phyloP scores from a whole-genome alignment of 2,329 filamentous ascomycete genomes.

The Trichoderma brevicompactum region DNA sequence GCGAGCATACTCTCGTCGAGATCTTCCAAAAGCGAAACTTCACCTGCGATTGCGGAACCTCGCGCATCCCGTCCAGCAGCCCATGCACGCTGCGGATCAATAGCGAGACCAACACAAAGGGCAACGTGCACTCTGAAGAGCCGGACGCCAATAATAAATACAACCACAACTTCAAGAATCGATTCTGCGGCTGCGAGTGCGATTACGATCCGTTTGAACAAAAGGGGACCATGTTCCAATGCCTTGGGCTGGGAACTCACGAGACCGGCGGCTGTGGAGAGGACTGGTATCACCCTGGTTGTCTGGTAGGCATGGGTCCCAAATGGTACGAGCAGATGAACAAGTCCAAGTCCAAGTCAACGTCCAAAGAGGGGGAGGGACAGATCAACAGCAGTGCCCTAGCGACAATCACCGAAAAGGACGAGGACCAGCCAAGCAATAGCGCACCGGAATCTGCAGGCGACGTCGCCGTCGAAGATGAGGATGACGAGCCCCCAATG shows the following conservation, averaged over 20 bases:
- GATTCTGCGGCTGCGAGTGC: slow-evolving; percentile 86
- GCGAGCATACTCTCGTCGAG: slow-evolving; percentile 92
- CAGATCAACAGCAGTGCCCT: slow-evolving; percentile 40
- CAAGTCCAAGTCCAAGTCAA: slow-evolving; percentile 42
- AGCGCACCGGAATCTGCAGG: slow-evolving; percentile 29
- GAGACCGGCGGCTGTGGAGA: slow-evolving; percentile 91
- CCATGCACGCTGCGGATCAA: slow-evolving; percentile 79
- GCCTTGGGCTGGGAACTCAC: slow-evolving; percentile 77
- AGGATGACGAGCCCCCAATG: slow-evolving; percentile 67
- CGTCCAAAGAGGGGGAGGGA: slow-evolving; percentile 8
- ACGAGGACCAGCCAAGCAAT: slow-evolving; percentile 41
- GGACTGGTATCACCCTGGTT: slow-evolving; percentile 97
- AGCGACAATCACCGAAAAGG: slow-evolving; percentile 56
- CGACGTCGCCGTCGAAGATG: slow-evolving; percentile 45
- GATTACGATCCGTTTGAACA: slow-evolving; percentile 88
- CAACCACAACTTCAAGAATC: slow-evolving; percentile 93
- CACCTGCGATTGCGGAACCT: slow-evolving; percentile 93
- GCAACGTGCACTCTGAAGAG: slow-evolving; percentile 75
- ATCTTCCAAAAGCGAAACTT: slow-evolving; percentile 96
- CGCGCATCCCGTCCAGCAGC: slow-evolving; percentile 69
- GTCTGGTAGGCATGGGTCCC: slow-evolving; percentile 78
- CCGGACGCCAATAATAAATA: slow-evolving; percentile 79
- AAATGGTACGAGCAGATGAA: slow-evolving; percentile 67
- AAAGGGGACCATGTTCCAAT: slow-evolving; percentile 98
- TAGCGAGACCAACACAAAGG: slow-evolving; percentile 72